Evolutionary conservation across 805 yeast species (phyloP).

Genomic region (Aciculoconidium aculeatum): DNA sequence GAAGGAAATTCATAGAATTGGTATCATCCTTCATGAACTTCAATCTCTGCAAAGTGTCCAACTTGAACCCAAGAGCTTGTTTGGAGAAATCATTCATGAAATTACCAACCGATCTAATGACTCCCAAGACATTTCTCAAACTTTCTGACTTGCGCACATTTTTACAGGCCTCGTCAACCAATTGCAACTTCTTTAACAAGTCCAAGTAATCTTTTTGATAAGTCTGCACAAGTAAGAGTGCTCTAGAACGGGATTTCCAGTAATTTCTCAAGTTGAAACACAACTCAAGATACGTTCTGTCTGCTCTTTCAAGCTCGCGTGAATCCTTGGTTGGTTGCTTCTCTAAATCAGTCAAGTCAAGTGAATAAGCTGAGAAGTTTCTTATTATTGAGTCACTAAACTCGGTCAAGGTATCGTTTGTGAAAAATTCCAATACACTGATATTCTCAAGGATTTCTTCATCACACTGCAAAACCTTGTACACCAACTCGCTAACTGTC

Average conservation of each 20-base stretch:
- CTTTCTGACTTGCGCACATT: slow-evolving; percentile 60
- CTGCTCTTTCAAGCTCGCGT: slow-evolving; percentile 76
- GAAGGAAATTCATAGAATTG: slow-evolving; percentile 83
- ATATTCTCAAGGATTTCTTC: slow-evolving; percentile 59
- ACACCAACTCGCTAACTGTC: slow-evolving; percentile 60
- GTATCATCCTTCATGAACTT: slow-evolving; percentile 86
- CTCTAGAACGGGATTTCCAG: slow-evolving; percentile 90
- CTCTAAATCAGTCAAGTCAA: slow-evolving; percentile 52
- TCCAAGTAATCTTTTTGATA: slow-evolving; percentile 78
- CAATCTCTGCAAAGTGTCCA: slow-evolving; percentile 83
- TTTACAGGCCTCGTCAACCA: slow-evolving; percentile 68
- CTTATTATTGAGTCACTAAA: slow-evolving; percentile 65
- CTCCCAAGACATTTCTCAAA: slow-evolving; percentile 68
- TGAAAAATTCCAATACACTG: slow-evolving; percentile 80
- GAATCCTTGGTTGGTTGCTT: slow-evolving; percentile 58
- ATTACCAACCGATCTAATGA: slow-evolving; percentile 88
- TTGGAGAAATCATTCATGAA: slow-evolving; percentile 92
- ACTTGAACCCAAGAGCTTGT: slow-evolving; percentile 88
- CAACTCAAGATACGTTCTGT: slow-evolving; percentile 74
- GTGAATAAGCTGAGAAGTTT: slow-evolving; percentile 73
- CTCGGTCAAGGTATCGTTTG: slow-evolving; percentile 68
- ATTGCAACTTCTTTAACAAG: slow-evolving; percentile 57
- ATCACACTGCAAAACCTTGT: slow-evolving; percentile 72
- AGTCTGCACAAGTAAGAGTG: slow-evolving; percentile 61
- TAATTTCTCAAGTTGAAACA: slow-evolving; percentile 80